Conservation (phyloP, 495 filamentous ascomycete genomes). For the Hypoxylon fragiforme region DNA sequence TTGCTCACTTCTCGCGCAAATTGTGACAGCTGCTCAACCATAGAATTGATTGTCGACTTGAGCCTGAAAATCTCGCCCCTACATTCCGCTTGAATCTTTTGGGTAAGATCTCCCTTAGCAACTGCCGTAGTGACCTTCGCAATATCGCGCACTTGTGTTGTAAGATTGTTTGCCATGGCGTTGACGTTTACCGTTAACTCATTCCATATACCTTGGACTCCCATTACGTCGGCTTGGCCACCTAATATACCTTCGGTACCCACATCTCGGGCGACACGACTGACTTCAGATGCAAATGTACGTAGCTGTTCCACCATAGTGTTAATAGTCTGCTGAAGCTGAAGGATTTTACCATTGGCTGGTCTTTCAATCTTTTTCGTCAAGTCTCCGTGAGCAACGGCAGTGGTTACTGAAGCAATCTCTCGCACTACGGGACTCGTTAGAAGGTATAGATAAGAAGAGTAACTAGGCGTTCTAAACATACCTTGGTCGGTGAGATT, state of each 20-base stretch:
- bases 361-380: constrained; percentile 95
- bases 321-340: constrained; percentile 97
- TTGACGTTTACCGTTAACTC: constrained; percentile 98
- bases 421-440: constrained; percentile 69
- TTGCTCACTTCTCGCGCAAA: constrained; percentile 98
- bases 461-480: too few relatives aligned
- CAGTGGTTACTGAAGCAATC: constrained; percentile 94
- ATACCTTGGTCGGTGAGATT: constrained; percentile 63
- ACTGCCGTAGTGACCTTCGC: constrained; percentile 98
- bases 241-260: constrained; percentile 96
- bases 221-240: constrained; percentile 93
- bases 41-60: constrained; percentile 97
- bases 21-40: constrained; percentile 97
- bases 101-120: constrained; percentile 92
- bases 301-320: constrained; percentile 98
- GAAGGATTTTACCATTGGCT: constrained; percentile 91
- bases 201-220: constrained; percentile 85
- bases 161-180: constrained; percentile 97
- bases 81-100: constrained; percentile 96
- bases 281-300: constrained; percentile 97
- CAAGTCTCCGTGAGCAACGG: constrained; percentile 94
- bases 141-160: constrained; percentile 97
- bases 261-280: constrained; percentile 92
- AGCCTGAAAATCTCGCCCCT: constrained; percentile 94
- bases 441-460: constrained; percentile 10